phyloP scores from a whole-genome alignment of 805 yeast species.

The Lipomyces sp. region DNA sequence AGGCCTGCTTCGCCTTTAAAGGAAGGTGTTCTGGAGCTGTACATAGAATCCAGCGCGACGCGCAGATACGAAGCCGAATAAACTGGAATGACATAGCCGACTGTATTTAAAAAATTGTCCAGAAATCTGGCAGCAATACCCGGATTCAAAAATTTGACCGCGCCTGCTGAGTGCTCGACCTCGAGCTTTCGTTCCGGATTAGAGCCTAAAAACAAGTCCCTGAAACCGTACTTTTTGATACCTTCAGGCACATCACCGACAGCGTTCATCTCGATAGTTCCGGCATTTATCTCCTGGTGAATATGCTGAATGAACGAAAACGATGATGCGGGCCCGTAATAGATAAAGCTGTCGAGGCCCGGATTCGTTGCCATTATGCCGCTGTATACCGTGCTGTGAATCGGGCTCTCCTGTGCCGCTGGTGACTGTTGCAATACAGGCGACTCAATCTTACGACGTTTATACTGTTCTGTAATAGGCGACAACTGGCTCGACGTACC shows the following conservation, averaged over 20 bases:
- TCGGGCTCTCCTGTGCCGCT: constrained; percentile 10
- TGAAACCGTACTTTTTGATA: constrained; percentile 29
- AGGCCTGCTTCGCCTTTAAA: constrained; percentile 26
- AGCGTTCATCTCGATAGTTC: constrained; percentile 28
- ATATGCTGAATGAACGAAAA: constrained; percentile 36
- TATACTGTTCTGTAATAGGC: neutral
- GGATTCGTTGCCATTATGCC: constrained; percentile 32
- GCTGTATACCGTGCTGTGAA: constrained; percentile 30
- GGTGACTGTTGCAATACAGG: constrained; percentile 5
- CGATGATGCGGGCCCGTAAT: constrained; percentile 37
- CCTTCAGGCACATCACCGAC: constrained; percentile 36
- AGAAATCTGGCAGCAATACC: constrained; percentile 19
- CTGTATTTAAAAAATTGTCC: constrained; percentile 27
- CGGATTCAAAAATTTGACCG: constrained; percentile 26
- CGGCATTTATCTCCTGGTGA: constrained; percentile 33
- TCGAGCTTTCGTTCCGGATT: constrained; percentile 4
- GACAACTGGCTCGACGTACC: constrained; percentile 8
- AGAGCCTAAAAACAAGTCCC: constrained; percentile 34
- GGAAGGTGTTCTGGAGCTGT: constrained; percentile 9
- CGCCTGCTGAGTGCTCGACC: neutral
- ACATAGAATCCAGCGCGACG: constrained; percentile 16
- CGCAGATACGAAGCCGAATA: constrained; percentile 27
- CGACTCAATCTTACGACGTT: constrained; percentile 9
- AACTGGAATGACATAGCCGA: constrained; percentile 32
- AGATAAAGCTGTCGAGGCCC: constrained; percentile 30